These are phyloP conservation scores for Arthrobotrys musiformis DNA, from an alignment of 2,329 filamentous ascomycete genomes.

Conservation along the genomic window DNA sequence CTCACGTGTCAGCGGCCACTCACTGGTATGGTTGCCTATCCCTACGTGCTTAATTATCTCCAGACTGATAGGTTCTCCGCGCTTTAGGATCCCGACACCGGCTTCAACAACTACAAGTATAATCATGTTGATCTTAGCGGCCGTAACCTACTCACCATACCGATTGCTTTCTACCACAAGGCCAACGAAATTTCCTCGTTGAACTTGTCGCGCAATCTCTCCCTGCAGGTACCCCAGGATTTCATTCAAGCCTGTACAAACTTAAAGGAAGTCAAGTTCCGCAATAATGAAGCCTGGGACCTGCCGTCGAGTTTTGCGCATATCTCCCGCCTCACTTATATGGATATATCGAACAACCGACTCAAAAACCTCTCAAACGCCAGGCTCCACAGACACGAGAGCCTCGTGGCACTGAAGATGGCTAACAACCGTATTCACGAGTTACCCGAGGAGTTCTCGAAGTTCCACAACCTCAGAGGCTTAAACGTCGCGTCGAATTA, in stretches of 20 bases:
- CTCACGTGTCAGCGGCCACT: conserved; percentile 81
- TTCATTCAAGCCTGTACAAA: conserved; percentile 95
- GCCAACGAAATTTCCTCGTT: conserved; percentile 92
- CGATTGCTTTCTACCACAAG: conserved; percentile 91
- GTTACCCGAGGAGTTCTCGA: conserved; percentile 82
- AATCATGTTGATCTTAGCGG: conserved; percentile 93
- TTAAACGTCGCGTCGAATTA: conserved; percentile 95
- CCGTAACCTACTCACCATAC: conserved; percentile 91
- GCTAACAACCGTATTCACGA: conserved; percentile 89
- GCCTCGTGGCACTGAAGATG: conserved; percentile 86
- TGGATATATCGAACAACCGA: conserved; percentile 95
- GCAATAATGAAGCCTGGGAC: conserved; percentile 89
- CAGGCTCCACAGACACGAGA: conserved; percentile 78
- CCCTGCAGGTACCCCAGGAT: conserved; percentile 90
- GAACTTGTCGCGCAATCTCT: conserved; percentile 91
- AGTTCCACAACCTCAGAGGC: conserved; percentile 80
- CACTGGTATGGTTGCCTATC: conserved; percentile 59
- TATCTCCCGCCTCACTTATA: conserved; percentile 81
- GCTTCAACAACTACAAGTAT: conserved; percentile 85
- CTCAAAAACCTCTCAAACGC: conserved; percentile 87
- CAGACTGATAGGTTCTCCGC: conserved; percentile 65
- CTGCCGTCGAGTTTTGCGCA: conserved; percentile 85
- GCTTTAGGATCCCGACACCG: conserved; percentile 78
- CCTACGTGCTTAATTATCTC: conserved; percentile 15
- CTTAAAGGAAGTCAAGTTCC: conserved; percentile 93